Base-by-base conservation (phyloP, 208 protist genomes). In the Phytomonas sp. region DNA sequence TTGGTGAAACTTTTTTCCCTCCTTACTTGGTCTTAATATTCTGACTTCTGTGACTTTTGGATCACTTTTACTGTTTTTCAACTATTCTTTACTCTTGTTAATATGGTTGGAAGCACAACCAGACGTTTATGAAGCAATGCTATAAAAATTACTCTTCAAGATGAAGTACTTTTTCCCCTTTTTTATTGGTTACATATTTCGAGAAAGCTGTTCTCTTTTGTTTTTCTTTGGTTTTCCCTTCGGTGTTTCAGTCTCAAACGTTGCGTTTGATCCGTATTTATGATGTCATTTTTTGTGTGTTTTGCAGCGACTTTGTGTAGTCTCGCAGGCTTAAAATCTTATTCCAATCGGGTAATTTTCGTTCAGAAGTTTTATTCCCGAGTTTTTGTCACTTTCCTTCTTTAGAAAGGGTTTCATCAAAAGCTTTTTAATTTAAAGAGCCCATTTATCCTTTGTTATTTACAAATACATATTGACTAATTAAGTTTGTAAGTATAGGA, bases 41-140 rank as follows among this genome's bases (percentile, higher is more conserved):
- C 62, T 36, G 62, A 68, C 68, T 72, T 76, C 76, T 72, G 74
- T 68, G 69, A 66, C 28, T 66, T 60, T 62, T n/a, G 40, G 17
- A 20, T 0, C 8, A 26, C 32, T 67, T n/a, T 68, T 67, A 4
- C 1, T 66, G 26, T 20, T 67, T 15, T 74, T 32, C 56, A 61
- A 43, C 6, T 43, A 9, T 13, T 76, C 62, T 74, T 72, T 76
- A 33, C 40, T 71, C 36, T 71, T 26, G 2, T 71, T 32, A 32
- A 60, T 32, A n/a, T 11, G 8, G 11, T 6, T 13, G 51, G 51
- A 26, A 6, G 23, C 2, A 29, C 23, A 30, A 23, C n/a, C 6
- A 34, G 6, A 34, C 33, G 33, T 34, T 34, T 34, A 34, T 34
- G 33, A 6, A 7, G 33, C 33, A 34, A 34, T 6, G 33, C 33